Percentiles rank a stretch among this genome's conserved stretches.
phyloP scores from a whole-genome alignment of 2,329 filamentous ascomycete species.

The Neonectria ditissima region DNA sequence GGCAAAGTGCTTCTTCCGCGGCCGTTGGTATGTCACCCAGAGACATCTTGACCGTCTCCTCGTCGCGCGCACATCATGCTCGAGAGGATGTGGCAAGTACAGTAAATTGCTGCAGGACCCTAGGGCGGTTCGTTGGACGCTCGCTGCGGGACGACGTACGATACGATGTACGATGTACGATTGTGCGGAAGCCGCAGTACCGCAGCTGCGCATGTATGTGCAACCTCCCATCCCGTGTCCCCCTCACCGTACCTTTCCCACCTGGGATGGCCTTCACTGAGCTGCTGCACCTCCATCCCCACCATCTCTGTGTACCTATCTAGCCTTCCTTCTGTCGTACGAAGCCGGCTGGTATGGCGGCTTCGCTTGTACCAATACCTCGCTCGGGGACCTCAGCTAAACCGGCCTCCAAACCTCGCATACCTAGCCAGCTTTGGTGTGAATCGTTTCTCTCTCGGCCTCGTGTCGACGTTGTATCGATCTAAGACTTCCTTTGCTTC shows the following conservation, averaged over 20 bases:
- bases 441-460: neutral
- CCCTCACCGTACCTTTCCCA: conserved; percentile 2
- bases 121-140: neutral
- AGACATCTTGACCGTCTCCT: neutral
- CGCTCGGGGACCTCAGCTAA: neutral
- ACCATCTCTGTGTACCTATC: no score
- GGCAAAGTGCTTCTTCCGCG: neutral
- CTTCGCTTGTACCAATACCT: neutral
- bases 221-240: neutral
- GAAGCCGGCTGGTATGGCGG: neutral
- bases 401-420: neutral
- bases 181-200: neutral
- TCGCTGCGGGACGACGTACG: conserved; percentile 9
- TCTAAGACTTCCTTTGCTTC: conserved; percentile 16
- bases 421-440: neutral
- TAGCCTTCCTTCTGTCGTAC: no score
- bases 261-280: neutral
- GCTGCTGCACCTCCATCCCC: conserved; percentile 1
- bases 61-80: neutral
- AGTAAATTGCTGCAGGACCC: neutral
- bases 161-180: conserved; percentile 5
- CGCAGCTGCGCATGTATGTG: no score
- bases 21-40: neutral
- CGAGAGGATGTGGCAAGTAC: neutral
- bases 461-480: conserved; percentile 10